Evolutionary conservation across 257 asterid genomes (phyloP).

Genomic region (Anisodus tanguticus): DNA sequence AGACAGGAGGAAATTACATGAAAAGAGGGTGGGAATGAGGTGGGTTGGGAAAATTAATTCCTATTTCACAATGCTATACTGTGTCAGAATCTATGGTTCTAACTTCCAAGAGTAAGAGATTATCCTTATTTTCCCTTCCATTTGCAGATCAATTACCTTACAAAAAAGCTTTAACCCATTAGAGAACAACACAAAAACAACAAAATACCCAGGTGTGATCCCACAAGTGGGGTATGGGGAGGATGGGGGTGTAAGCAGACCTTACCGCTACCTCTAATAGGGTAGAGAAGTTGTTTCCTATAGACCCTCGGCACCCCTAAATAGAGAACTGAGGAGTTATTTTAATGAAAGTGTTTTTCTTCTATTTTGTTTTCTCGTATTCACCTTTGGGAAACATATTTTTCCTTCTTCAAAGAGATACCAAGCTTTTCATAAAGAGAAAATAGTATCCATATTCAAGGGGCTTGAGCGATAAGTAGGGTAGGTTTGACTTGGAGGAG

Average conservation of each 20-base stretch:
- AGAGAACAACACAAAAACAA: too few species aligned
- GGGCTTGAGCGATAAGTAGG: background rate
- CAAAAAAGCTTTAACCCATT: background rate
- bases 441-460: background rate
- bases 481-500: background rate
- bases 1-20: background rate
- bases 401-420: background rate
- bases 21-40: background rate
- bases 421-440: background rate
- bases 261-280: too few species aligned
- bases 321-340: background rate
- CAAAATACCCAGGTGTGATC: too few species aligned
- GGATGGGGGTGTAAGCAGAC: too few species aligned
- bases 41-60: background rate
- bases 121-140: background rate
- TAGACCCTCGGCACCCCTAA: background rate
- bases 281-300: too few species aligned
- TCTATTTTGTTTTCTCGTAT: background rate
- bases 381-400: background rate
- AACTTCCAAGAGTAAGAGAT: too few species aligned
- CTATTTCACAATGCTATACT: background rate
- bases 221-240: too few species aligned
- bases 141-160: background rate
- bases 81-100: background rate
- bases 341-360: background rate